Evolutionary conservation across 345 rosid genomes (phyloP), one percentile per base, ranked within the genome.

Genomic region (Brassica carinata): DNA sequence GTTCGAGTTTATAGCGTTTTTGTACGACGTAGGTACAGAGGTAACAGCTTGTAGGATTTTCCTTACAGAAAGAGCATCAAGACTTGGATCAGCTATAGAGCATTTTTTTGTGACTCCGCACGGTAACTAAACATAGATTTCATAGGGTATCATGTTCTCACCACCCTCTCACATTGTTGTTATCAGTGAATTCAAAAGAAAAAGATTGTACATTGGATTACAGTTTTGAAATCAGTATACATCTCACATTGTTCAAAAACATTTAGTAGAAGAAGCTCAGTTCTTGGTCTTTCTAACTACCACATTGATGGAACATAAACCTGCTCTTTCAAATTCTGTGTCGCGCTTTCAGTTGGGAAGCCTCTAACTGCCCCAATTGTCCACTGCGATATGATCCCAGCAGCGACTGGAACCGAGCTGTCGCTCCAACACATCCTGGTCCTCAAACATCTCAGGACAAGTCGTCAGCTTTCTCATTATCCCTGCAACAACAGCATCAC

Each of bases 291-390:
- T 70, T 80, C 76, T 53, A 71, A 61, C 73, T 90, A 93, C 97
- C 98, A 95, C 98, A 95, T 90, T 59, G 99, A 88, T 71, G 99
- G 98, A 71, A 91, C 92, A 79, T 93, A 95, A 62, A 93, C 96
- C 80, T 90, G 98, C 77, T 95, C 99, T 85, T 91, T 95, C 66
- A 95, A 86, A 84, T 95, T 95, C 64, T 95, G 98, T 0, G 97
- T 59, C 1, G 97, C 98, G 77, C 97, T 93, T 77, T 91, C 99
- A 1, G 98, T 89, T 17, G 98, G 98, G 76, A 95, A 89, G 7
- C 99, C 97, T 88, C 96, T 90, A 7, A 90, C 89, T 2, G 88
- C 96, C 40, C 98, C 99, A 17, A 93, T 93, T 0, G 99, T 95
- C 99, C 97, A 95, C 78, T 95, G 98, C 17, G 99, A 71, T 78